A percentile compares a stretch with the other conserved stretches of the same genome.
phyloP scores from a whole-genome alignment of 441 rosid species.

The Jatropha podagrica region DNA sequence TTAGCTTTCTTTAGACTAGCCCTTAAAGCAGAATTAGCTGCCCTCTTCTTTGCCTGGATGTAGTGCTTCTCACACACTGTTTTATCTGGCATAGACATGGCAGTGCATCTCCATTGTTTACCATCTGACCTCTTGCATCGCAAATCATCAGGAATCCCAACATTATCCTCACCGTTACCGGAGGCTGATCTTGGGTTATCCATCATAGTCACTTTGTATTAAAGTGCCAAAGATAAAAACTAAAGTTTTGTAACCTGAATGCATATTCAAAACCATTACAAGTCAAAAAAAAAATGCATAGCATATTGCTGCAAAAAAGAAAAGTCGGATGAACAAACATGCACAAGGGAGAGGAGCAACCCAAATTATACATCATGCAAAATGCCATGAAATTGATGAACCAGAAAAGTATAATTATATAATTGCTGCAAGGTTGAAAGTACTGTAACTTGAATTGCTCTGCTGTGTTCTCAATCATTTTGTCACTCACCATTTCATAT shows the following conservation, averaged over 20 bases:
- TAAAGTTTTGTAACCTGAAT: slow-evolving; percentile 7
- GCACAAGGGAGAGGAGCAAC: neutral
- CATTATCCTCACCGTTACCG: slow-evolving; percentile 62
- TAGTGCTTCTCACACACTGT: slow-evolving; percentile 97
- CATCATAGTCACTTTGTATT: slow-evolving; percentile 22
- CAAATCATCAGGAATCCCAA: slow-evolving; percentile 79
- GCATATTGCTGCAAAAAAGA: no score
- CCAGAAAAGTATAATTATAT: neutral
- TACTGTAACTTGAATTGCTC: neutral
- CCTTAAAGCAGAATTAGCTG: slow-evolving; percentile 86
- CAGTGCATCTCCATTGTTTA: slow-evolving; percentile 98
- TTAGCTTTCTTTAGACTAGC: slow-evolving; percentile 84
- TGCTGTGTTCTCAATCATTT: neutral
- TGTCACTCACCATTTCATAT: neutral
- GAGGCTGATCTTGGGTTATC: slow-evolving; percentile 54
- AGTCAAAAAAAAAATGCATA: neutral
- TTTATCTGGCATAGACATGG: slow-evolving; percentile 96
- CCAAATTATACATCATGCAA: neutral
- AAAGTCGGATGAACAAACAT: neutral
- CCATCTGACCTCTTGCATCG: slow-evolving; percentile 99
- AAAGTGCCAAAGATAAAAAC: neutral
- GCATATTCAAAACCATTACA: neutral
- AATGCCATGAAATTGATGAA: neutral
- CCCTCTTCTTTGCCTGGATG: slow-evolving; percentile 89
- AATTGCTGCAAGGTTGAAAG: neutral